Conservation (phyloP, 805 yeast species). For the Candida sphagnicola region DNA sequence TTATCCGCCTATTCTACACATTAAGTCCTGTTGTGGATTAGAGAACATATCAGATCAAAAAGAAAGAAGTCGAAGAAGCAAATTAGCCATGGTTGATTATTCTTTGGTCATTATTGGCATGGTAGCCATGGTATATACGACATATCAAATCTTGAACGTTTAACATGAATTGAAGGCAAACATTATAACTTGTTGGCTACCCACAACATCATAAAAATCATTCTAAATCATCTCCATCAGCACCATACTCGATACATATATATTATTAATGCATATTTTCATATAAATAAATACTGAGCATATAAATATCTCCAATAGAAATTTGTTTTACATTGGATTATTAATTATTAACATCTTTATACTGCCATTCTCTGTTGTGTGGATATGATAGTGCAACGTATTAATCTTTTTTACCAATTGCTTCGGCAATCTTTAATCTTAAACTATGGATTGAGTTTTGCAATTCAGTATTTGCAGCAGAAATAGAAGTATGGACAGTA, state of each 20-base stretch:
- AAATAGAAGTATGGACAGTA: slow-evolving; percentile 10
- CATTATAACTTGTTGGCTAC: too few relatives aligned
- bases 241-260: too few relatives aligned
- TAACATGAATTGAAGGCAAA: too few relatives aligned
- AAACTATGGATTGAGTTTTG: slow-evolving; percentile 22
- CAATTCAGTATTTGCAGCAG: slow-evolving; percentile 13
- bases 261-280: too few relatives aligned
- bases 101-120: slow-evolving; percentile 53
- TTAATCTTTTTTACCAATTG: slow-evolving; percentile 3
- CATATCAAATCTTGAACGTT: slow-evolving; percentile 48
- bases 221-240: too few relatives aligned
- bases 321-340: too few relatives aligned
- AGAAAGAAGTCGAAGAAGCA: slow-evolving; percentile 27
- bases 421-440: slow-evolving; percentile 15
- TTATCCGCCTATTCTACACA: slow-evolving; percentile 78
- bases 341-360: too few relatives aligned
- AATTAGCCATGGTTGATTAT: slow-evolving; percentile 44
- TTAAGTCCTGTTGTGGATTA: slow-evolving; percentile 43
- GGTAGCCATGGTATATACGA: slow-evolving; percentile 62
- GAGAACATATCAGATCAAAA: slow-evolving; percentile 10
- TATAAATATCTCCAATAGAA: too few relatives aligned
- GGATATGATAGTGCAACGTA: too few relatives aligned
- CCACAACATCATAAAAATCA: too few relatives aligned
- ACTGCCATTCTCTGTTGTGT: too few relatives aligned
- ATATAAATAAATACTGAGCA: too few relatives aligned